Base-by-base conservation (phyloP, 805 yeast genomes). In the Sugiyamaella americana region DNA sequence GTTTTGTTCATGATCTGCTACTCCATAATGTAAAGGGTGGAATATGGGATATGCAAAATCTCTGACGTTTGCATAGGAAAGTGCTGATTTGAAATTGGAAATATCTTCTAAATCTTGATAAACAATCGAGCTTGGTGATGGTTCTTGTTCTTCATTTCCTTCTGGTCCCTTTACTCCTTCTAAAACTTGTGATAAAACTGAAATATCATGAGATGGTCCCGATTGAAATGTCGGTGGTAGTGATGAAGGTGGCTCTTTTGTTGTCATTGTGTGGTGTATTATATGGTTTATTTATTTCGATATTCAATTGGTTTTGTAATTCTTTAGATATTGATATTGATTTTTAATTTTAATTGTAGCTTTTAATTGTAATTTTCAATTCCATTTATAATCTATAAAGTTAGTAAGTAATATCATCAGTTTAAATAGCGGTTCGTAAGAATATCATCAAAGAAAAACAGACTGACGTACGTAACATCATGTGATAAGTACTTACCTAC, bases 1-100 rank as follows among this genome's bases (percentile, higher is more conserved):
- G n/a, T n/a, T n/a, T 11, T 49, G 46, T 4, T 45, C 48, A 4
- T 47, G 44, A 4, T 61, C 67, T 1, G 64, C 60, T 24, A 70
- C 73, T 0, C 94, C 95, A 52, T 76, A 76, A 63, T 85, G 84
- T 43, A 86, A 67, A 1, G 93, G 89, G 52, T 86, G 80, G 23
- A 72, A 65, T 13, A 69, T 72, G 4, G 78, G 78, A 59, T 91
- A 89, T 21, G 89, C 98, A 69, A 78, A 91, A 65, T 91, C 98
- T 51, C 80, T 79, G 17, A 87, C 78, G 0, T 79, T 73, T 29
- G 81, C 54, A 48, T 53, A 65, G 22, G 55, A 49, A 22, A 65
- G 54, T 20, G 69, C 63, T 30, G 68, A 64, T 40, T 56, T 44
- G 50, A 69, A 66, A 42, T 51, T 58, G 13, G 60, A 58, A 22